Evolutionary conservation across 106 monocot species (phyloP), one percentile per base, ranked within the genome.

Genomic region (Dioscorea dumetorum): DNA sequence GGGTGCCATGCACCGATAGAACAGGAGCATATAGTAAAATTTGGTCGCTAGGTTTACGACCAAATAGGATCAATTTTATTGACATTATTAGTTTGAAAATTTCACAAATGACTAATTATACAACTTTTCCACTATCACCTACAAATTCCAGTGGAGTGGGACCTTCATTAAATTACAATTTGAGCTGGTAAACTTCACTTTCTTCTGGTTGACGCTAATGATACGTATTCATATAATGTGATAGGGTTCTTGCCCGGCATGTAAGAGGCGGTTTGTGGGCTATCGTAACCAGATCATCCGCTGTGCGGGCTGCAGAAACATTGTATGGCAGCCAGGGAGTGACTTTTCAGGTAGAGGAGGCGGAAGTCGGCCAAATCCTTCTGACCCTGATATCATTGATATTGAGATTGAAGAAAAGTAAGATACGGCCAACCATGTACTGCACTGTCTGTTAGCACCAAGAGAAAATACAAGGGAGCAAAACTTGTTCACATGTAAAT

Each of bases 351-450:
- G 78, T 68, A 85, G 87, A 51, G 66, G 62, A 50, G 76, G 83
- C 24, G 33, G 67, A 0, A 64, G 63, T 33, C 56, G 65, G 12
- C n/a, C 78, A 22, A 78, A 69, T 49, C 32, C 60, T 18, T 91
- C 91, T 48, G 85, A 80, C 16, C 70, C 88, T 20, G 91, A 88
- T 67, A 84, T 95, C 52, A 91, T 95, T 31, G 91, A 95, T 78
- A 81, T 95, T 63, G 95, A 95, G 71, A 85, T 91, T 12, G 88
- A 95, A 52, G 88, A 95, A 61, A 95, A 91, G 77, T 85, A 68
- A 41, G 41, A 41, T 41, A 2, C 6, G 41, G 41, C 5, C 41
- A 3, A 41, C 41, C 1, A 41, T 41, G 0, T 5, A 41, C 28
- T 41, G 9, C 41, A 41, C 41, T 41, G 41, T 41, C 41, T 41